phyloP scores from a whole-genome alignment of 805 yeast genomes.

The Wickerhamiella australiensis region DNA sequence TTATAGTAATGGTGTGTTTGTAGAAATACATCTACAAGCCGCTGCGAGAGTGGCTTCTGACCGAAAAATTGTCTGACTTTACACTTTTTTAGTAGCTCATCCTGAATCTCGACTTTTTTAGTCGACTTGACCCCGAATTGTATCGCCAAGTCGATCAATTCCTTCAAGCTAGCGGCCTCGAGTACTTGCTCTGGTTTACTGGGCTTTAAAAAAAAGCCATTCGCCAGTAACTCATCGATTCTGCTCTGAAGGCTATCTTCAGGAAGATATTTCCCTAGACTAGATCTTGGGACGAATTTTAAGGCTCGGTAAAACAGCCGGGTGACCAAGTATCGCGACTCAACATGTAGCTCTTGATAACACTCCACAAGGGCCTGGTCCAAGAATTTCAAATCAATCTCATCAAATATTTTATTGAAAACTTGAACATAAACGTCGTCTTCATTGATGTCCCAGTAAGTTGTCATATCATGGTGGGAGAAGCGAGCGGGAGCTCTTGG shows the following conservation, averaged over 20 bases:
- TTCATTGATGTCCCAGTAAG: conserved; percentile 20
- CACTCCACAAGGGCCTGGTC: not conserved
- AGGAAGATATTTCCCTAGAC: conserved; percentile 21
- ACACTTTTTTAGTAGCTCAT: not conserved
- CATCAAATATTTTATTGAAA: conserved; percentile 19
- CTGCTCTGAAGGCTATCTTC: conserved; percentile 14
- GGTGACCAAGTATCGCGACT: conserved; percentile 19
- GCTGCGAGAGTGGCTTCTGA: not conserved
- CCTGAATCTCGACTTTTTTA: conserved; percentile 5
- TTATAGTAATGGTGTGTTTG: not conserved
- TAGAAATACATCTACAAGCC: not conserved
- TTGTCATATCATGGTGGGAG: conserved; percentile 9
- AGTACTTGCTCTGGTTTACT: conserved; percentile 15
- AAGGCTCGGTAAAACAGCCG: conserved; percentile 18
- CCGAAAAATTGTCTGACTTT: conserved; percentile 1
- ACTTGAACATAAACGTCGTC: conserved; percentile 21
- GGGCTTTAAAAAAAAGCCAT: conserved; percentile 14
- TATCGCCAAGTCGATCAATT: conserved; percentile 17
- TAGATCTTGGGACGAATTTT: conserved; percentile 20
- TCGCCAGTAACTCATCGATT: conserved; percentile 13
- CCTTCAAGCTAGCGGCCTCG: conserved; percentile 19
- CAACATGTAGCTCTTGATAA: conserved; percentile 13
- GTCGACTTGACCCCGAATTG: conserved; percentile 12
- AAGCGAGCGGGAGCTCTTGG: not conserved
- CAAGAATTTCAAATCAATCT: conserved; percentile 17